A percentile compares a stretch with the other conserved stretches of the same genome.
Evolutionary conservation across 768 basidiomycete genomes (phyloP).

Genomic region (Rhizopogon roseolus): DNA sequence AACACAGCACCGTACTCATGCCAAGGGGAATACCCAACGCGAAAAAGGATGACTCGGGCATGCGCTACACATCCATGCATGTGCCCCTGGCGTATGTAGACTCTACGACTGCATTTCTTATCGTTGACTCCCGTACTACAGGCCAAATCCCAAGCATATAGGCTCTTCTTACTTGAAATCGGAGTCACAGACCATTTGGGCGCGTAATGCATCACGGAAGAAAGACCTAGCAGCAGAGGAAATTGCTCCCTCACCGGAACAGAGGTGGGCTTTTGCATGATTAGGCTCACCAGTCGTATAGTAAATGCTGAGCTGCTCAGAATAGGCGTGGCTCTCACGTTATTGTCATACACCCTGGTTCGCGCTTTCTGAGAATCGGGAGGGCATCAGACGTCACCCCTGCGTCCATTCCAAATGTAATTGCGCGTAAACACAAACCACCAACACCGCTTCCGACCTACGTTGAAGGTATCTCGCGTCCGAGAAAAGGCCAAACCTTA

Average conservation of each 20-base stretch:
- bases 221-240: constrained; percentile 43
- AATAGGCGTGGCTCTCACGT: constrained; percentile 73
- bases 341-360: constrained; percentile 77
- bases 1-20: constrained; percentile 35
- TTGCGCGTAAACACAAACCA: constrained; percentile 58
- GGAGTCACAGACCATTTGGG: constrained; percentile 71
- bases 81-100: constrained; percentile 66
- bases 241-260: constrained; percentile 32
- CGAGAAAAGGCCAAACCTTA: constrained; percentile 33
- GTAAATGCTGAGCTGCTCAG: constrained; percentile 24
- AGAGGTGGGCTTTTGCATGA: constrained; percentile 33
- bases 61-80: constrained; percentile 77
- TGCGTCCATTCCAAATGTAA: constrained; percentile 60
- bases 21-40: constrained; percentile 80
- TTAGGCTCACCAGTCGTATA: constrained; percentile 8
- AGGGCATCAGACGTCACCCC: constrained; percentile 75
- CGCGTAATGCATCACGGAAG: constrained; percentile 56
- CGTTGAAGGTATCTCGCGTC: constrained; percentile 51
- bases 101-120: not conserved
- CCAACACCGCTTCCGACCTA: constrained; percentile 39
- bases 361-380: constrained; percentile 68
- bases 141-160: constrained; percentile 77
- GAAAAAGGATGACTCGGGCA: constrained; percentile 75
- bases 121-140: constrained; percentile 22
- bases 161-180: constrained; percentile 75